Percentiles rank a stretch among this genome's conserved stretches.
phyloP scores from a whole-genome alignment of 176 grass and related monocot species.

The Eragrostis curvula region DNA sequence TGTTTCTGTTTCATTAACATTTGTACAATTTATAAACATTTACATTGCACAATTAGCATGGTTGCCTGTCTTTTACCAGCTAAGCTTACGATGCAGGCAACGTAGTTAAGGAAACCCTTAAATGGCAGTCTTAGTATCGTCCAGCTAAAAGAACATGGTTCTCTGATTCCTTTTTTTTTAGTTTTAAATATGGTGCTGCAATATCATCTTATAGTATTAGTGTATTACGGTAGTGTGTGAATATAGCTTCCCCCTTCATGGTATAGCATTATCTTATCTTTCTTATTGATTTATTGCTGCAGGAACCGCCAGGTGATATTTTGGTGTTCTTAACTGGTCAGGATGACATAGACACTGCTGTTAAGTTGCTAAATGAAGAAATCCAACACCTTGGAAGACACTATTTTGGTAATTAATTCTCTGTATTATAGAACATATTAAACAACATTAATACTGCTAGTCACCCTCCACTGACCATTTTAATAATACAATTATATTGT shows the following conservation, averaged over 20 bases:
- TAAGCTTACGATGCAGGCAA: slow-evolving; percentile 24
- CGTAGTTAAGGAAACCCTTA: slow-evolving; percentile 8
- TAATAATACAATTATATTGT: background rate
- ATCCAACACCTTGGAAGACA: slow-evolving; percentile 53
- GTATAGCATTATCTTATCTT: background rate
- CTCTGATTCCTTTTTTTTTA: background rate
- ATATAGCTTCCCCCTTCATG: background rate
- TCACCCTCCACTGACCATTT: background rate
- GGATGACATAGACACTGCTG: slow-evolving; percentile 89
- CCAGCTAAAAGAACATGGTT: background rate
- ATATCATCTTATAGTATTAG: background rate
- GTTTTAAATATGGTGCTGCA: slow-evolving; percentile 27
- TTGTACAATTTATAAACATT: background rate
- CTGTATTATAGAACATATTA: slow-evolving; percentile 9
- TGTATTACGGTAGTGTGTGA: background rate
- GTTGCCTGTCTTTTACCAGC: background rate
- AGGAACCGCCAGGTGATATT: slow-evolving; percentile 92
- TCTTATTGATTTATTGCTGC: slow-evolving; percentile 9
- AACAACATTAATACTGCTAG: slow-evolving; percentile 28
- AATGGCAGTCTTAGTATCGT: background rate
- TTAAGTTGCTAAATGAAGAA: slow-evolving; percentile 79
- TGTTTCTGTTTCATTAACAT: slow-evolving; percentile 29
- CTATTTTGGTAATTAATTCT: slow-evolving; percentile 60
- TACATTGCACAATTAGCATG: background rate
- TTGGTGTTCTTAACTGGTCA: slow-evolving; percentile 95